Evolutionary conservation across 1,284 basidiomycete genomes (phyloP), one percentile per base, ranked within the genome.

Genomic region (Rhodotorula sp.): DNA sequence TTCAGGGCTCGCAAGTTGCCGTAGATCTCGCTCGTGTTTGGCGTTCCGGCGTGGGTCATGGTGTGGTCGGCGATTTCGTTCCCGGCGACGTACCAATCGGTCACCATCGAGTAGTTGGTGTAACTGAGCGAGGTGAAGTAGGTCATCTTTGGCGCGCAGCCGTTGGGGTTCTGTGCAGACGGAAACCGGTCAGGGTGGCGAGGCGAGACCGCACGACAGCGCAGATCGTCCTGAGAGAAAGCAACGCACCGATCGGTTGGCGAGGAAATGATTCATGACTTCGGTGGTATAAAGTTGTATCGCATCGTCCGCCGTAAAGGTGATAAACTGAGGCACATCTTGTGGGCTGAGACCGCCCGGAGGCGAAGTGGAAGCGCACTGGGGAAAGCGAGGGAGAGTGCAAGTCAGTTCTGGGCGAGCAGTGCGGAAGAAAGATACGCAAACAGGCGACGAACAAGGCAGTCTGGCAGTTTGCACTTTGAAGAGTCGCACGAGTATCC

Each of bases 1-100:
- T 92, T 92, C 66, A 91, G 84, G 20, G 90, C 88, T 70, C 90
- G 87, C 44, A 92, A 83, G 79, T 91, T 91, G 67, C 91, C 90
- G 78, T 89, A 85, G 72, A 92, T 86, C 80, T 91, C 88, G 55
- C 86, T 85, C 82, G 14, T 87, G 87, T 30, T 83, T 80, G 70
- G 72, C 20, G 44, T 64, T 87, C 88, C 80, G 44, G 90, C 87
- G 80, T 91, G 90, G n/a, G 89, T 90, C 88, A 92, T 91, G 46
- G 87, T 89, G 78, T 62, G 76, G 80, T 91, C 90, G n/a, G 88
- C 90, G 72, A 93, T 89, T 78, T 93, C 90, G 79, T 92, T 91
- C 49, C 91, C 90, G 12, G 87, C 88, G 56, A 89, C 83, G 1
- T 29, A 45, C 42, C 30, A 68, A 67, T 58, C 62, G 51, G 62